A percentile compares a stretch with the other conserved stretches of the same genome.
These are phyloP conservation scores for Aschersonia sp. DNA, from an alignment of 2,329 filamentous ascomycete genomes.

Conservation along the genomic window DNA sequence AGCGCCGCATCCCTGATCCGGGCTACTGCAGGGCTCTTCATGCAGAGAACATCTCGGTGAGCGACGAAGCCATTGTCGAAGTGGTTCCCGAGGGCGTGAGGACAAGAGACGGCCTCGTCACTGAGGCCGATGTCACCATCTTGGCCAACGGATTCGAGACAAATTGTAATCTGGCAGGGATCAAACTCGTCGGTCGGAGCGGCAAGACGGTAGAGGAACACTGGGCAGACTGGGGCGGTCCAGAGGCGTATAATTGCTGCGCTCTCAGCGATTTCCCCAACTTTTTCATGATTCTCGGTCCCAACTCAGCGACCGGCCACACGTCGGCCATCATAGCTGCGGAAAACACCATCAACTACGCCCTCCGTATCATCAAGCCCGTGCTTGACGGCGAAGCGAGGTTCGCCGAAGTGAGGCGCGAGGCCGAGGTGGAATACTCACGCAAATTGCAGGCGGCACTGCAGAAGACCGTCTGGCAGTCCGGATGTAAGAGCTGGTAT, in stretches of 20 bases:
- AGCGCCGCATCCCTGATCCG: conserved; percentile 45
- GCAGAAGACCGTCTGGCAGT: conserved; percentile 18
- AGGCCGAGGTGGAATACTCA: conserved; percentile 20
- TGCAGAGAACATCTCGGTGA: conserved; percentile 28
- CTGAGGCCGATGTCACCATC: conserved; percentile 43
- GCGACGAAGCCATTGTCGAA: conserved; percentile 31
- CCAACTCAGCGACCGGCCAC: conserved; percentile 49
- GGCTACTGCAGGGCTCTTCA: conserved; percentile 39
- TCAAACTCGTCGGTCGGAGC: conserved; percentile 35
- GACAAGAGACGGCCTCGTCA: conserved; percentile 21
- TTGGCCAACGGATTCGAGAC: conserved; percentile 48
- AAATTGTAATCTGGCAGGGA: conserved; percentile 35
- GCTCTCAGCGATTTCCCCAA: conserved; percentile 48
- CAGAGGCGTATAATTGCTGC: conserved; percentile 45
- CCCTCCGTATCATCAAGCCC: conserved; percentile 41
- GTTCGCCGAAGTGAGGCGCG: conserved; percentile 15
- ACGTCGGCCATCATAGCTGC: conserved; percentile 42
- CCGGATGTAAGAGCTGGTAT: conserved; percentile 24
- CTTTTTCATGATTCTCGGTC: conserved; percentile 49
- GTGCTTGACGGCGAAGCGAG: conserved; percentile 18
- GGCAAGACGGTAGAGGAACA: conserved; percentile 36
- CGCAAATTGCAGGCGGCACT: conserved; percentile 17
- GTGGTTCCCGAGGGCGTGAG: conserved; percentile 27
- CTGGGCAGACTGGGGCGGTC: conserved; percentile 44
- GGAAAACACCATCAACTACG: conserved; percentile 47